These are phyloP conservation scores for Coffea canephora DNA, from an alignment of 257 asterid genomes.

Conservation along the genomic window DNA sequence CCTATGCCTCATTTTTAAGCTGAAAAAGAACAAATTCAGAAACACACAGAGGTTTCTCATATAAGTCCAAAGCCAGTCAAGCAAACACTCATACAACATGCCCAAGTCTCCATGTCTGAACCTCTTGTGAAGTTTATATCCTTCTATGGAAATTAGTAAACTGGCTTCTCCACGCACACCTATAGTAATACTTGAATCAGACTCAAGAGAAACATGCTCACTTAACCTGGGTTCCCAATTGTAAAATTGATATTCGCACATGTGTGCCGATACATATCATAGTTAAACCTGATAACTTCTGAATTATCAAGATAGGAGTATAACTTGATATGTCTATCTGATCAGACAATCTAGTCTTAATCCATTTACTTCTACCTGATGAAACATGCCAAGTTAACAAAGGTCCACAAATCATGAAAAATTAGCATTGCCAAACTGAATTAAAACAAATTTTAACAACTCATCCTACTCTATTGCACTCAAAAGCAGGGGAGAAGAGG, in stretches of 20 bases:
- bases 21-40: background rate
- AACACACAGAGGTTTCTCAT: too few species aligned
- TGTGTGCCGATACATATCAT: too few species aligned
- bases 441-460: background rate
- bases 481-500: background rate
- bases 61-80: background rate
- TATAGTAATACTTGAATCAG: background rate
- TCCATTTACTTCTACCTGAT: background rate
- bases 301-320: background rate
- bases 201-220: background rate
- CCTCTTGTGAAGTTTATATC: background rate
- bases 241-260: background rate
- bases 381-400: background rate
- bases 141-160: background rate
- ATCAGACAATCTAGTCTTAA: conserved; percentile 4
- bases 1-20: background rate
- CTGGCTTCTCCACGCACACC: background rate
- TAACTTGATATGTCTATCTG: background rate
- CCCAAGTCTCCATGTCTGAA: background rate
- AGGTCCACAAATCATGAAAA: background rate
- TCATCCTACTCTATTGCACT: background rate
- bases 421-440: background rate
- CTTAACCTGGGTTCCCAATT: background rate
- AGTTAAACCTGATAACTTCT: background rate
- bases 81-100: background rate